Percentiles rank a stretch among this genome's conserved stretches.
Evolutionary conservation across 2,329 filamentous ascomycete species (phyloP).

Genomic region (Cladophialophora yegresii): DNA sequence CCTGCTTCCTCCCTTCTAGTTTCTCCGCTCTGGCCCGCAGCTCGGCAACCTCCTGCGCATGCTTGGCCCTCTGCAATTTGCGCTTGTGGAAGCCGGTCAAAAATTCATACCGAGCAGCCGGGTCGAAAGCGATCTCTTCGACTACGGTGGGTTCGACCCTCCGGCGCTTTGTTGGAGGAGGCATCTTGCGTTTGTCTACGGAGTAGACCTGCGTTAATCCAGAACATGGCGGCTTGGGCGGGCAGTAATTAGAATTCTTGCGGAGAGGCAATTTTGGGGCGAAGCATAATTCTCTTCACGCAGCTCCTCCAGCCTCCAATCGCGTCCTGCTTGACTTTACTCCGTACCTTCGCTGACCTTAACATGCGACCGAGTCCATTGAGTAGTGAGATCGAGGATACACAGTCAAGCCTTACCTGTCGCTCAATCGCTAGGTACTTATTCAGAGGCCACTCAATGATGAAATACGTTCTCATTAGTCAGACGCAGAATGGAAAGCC

Average conservation of each 20-base stretch:
- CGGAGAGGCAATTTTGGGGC: neutral
- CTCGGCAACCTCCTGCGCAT: conserved; percentile 77
- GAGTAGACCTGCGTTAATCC: neutral
- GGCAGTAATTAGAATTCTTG: neutral
- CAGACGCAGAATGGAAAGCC: too few species aligned
- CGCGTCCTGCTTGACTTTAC: neutral
- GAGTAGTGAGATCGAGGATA: neutral
- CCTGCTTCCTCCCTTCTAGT: conserved; percentile 72
- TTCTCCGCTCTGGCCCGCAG: conserved; percentile 77
- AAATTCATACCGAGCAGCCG: conserved; percentile 76
- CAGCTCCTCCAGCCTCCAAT: neutral
- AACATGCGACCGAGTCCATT: neutral
- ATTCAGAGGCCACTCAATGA: neutral
- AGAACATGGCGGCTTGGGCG: neutral
- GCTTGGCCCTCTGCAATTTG: conserved; percentile 80
- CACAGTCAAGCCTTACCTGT: neutral
- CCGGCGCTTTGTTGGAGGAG: conserved; percentile 66
- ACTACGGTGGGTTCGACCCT: conserved; percentile 57
- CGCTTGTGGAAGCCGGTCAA: conserved; percentile 96
- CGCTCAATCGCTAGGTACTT: neutral
- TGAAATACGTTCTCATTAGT: neutral
- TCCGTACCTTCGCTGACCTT: neutral
- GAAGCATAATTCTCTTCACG: neutral
- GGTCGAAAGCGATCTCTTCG: conserved; percentile 88
- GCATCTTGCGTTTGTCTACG: conserved; percentile 44